phyloP scores from a whole-genome alignment of 2,329 filamentous ascomycete genomes.

The Colletotrichum karsti region DNA sequence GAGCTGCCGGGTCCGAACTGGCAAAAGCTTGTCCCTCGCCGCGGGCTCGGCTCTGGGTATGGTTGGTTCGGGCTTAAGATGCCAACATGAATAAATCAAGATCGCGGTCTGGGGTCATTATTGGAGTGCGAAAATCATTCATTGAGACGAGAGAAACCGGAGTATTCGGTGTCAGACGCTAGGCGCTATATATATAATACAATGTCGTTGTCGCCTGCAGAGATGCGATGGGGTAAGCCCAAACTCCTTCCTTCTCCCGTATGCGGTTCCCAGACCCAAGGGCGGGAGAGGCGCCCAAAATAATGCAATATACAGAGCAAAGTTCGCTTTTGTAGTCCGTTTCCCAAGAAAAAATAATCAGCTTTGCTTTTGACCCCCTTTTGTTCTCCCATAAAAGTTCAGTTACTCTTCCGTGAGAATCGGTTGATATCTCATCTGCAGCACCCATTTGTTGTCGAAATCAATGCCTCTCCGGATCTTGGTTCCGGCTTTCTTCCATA shows the following conservation, averaged over 20 bases:
- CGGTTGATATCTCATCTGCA: conserved; percentile 68
- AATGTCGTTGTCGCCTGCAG: neutral
- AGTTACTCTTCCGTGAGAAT: conserved; percentile 1
- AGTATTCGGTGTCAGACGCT: conserved; percentile 7
- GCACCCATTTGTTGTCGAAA: conserved; percentile 88
- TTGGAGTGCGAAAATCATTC: too few relatives aligned
- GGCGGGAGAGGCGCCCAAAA: conserved; percentile 6
- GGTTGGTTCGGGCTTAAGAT: too few relatives aligned
- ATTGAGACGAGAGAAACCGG: neutral
- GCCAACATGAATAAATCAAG: too few relatives aligned
- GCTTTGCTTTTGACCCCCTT: neutral
- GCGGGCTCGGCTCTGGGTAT: too few relatives aligned
- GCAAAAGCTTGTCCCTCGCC: too few relatives aligned
- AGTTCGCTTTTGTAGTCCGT: conserved; percentile 15
- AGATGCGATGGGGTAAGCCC: neutral
- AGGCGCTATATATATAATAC: conserved; percentile 3
- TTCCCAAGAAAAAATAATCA: neutral
- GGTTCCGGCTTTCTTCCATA: conserved; percentile 86
- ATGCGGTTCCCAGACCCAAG: neutral
- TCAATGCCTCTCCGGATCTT: conserved; percentile 85
- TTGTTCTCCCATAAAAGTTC: neutral
- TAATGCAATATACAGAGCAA: conserved; percentile 9
- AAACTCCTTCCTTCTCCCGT: conserved; percentile 12
- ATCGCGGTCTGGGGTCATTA: too few relatives aligned
- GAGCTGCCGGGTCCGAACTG: too few relatives aligned